Evolutionary conservation across 2,329 filamentous ascomycete genomes (phyloP), one percentile per base, ranked within the genome.

Genomic region (Pseudocercospora macadamiae): DNA sequence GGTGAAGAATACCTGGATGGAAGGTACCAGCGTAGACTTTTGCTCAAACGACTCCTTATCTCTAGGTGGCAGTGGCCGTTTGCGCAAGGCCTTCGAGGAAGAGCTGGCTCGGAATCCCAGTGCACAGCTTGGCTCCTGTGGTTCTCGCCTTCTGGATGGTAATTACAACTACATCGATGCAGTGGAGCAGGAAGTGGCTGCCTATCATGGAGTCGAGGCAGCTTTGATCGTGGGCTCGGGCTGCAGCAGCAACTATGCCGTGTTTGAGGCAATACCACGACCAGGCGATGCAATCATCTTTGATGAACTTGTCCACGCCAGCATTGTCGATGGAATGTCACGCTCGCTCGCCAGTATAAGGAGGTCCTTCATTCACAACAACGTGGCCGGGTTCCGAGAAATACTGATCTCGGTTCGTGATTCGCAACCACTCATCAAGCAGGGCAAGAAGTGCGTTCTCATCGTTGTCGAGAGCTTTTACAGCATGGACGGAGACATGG

Each of bases 401-500:
- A 23, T 25, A 4, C 28, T 55, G 23, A n/a, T 23, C 39, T 12
- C 12, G 16, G 30, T 55, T 10, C 39, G 16, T 10, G 53, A 47
- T n/a, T 34, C 39, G 4, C 19, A 48, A 10, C 39, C 39, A 10
- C 18, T 19, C 23, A 48, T 55, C 32, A 18, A 23, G 12, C 12
- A 36, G 8, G 53, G 53, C 21, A 14, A 32, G 32, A 28, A 32
- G 12, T 26, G 28, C 21, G 18, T 52, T 14, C 18, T 57, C 6
- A 36, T 57, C n/a, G 28, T 32, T 28, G 36, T 57, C 16, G 54
- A 57, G 21, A 21, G 16, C 6, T 14, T 57, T 9, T 57, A 57
- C 16, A 57, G 54, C 44, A 57, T 57, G 54, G 54, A 57, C 34
- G 54, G 54, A 84, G 16, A 96, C 92, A 71, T 97, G 93, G 1